Percentiles rank a stretch among this genome's conserved stretches.
Evolutionary conservation across 768 basidiomycete species (phyloP).

Genomic region (Agaricus blazei): DNA sequence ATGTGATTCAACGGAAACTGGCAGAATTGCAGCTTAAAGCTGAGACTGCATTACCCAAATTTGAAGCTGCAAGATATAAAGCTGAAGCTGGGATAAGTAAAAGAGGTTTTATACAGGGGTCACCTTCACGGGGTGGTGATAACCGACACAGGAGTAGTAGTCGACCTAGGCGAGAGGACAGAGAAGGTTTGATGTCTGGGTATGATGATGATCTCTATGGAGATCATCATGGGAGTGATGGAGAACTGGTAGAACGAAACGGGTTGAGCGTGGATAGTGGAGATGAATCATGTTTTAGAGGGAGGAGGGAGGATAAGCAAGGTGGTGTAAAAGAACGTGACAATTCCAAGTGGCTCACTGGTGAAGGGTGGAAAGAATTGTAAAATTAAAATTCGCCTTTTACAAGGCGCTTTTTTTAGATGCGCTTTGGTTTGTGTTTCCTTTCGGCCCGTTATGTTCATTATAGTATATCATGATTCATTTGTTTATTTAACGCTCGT

Average conservation of each 20-base stretch:
- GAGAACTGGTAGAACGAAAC: conserved; percentile 26
- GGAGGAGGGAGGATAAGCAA: conserved; percentile 7
- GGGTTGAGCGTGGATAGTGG: conserved; percentile 18
- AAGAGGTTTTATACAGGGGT: conserved; percentile 45
- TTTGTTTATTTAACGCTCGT: too few relatives aligned
- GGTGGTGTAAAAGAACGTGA: conserved; percentile 32
- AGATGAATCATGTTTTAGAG: conserved; percentile 5
- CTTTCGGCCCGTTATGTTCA: too few relatives aligned
- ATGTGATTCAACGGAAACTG: conserved; percentile 37
- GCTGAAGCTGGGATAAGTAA: conserved; percentile 63
- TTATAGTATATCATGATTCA: too few relatives aligned
- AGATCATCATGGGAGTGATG: neutral
- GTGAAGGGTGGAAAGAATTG: conserved; percentile 50
- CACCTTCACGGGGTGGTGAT: neutral
- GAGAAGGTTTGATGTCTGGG: conserved; percentile 29
- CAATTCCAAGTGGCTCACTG: conserved; percentile 57
- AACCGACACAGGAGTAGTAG: conserved; percentile 17
- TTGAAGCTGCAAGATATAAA: conserved; percentile 65
- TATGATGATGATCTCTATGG: conserved; percentile 24
- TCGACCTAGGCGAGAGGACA: conserved; percentile 27
- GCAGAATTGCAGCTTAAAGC: conserved; percentile 28
- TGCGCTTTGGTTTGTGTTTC: too few relatives aligned
- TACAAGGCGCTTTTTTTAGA: too few relatives aligned
- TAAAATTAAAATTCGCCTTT: neutral
- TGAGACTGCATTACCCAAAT: conserved; percentile 35